phyloP scores from a whole-genome alignment of 208 protist genomes.

The Wallacemonas sp. region DNA sequence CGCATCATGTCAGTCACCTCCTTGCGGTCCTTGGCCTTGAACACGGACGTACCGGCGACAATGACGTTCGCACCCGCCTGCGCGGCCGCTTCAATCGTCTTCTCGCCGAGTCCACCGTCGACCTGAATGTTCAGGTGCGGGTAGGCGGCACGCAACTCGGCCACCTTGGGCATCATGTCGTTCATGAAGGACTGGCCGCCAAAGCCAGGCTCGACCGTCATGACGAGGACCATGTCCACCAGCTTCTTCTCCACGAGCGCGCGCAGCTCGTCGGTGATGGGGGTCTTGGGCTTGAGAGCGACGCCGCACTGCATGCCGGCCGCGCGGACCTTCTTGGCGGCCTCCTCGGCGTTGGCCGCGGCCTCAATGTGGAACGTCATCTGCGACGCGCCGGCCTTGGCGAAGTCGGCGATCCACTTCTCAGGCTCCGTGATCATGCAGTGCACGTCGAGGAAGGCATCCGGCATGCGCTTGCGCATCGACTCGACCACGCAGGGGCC shows the following conservation, averaged over 20 bases:
- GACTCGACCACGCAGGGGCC: constrained; percentile 93
- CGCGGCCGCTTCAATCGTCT: constrained; percentile 94
- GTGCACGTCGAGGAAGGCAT: constrained; percentile 96
- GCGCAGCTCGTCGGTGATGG: constrained; percentile 46
- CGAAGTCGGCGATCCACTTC: constrained; percentile 88
- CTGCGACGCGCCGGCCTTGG: constrained; percentile 87
- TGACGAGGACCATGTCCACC: constrained; percentile 98
- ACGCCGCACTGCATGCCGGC: constrained; percentile 94
- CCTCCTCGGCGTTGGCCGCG: constrained; percentile 40
- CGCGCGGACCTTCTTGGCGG: constrained; percentile 70
- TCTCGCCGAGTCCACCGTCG: constrained; percentile 96
- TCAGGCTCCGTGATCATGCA: constrained; percentile 96
- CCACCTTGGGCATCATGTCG: constrained; percentile 97
- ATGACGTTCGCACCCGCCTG: constrained; percentile 98
- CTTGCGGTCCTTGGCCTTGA: constrained; percentile 69
- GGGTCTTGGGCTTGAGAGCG: constrained; percentile 97
- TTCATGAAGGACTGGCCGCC: constrained; percentile 99
- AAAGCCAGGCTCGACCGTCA: constrained; percentile 99
- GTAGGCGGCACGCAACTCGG: constrained; percentile 73
- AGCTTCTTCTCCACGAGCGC: constrained; percentile 78
- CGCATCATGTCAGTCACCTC: constrained; percentile 54
- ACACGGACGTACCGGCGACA: constrained; percentile 98
- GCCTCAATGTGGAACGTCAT: constrained; percentile 97
- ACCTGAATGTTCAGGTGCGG: constrained; percentile 97
- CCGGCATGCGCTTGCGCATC: constrained; percentile 79